Conservation (phyloP, 345 rosid genomes). For the Citrus australasica region DNA sequence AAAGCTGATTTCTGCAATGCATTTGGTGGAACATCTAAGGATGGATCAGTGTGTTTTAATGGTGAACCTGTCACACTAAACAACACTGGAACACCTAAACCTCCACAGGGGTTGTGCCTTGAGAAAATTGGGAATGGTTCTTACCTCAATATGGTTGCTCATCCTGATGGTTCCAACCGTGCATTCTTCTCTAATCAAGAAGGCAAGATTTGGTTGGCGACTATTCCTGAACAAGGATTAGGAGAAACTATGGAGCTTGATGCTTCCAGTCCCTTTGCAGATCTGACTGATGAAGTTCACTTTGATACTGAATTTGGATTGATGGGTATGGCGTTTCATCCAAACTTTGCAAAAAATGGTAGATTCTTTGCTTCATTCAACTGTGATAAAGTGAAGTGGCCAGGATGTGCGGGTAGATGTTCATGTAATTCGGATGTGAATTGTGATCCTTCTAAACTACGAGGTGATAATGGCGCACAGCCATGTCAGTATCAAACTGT, state of each 20-base stretch:
- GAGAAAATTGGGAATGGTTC: constrained; percentile 74
- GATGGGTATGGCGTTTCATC: constrained; percentile 93
- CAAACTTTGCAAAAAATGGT: constrained; percentile 63
- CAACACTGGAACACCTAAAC: constrained; percentile 32
- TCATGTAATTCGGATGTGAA: constrained; percentile 77
- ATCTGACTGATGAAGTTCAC: constrained; percentile 73
- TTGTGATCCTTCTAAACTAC: constrained; percentile 82
- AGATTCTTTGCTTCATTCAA: constrained; percentile 82
- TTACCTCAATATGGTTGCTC: constrained; percentile 81
- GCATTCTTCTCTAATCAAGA: constrained; percentile 72
- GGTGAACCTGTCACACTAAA: constrained; percentile 56
- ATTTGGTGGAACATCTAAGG: constrained; percentile 58
- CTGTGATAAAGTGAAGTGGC: constrained; percentile 69
- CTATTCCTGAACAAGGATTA: constrained; percentile 72
- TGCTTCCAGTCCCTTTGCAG: constrained; percentile 71
- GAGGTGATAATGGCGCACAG: constrained; percentile 50
- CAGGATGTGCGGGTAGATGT: constrained; percentile 75
- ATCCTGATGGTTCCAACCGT: constrained; percentile 85
- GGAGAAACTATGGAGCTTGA: constrained; percentile 50
- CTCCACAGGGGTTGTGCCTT: constrained; percentile 67
- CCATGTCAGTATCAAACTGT: constrained; percentile 81
- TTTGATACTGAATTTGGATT: constrained; percentile 57
- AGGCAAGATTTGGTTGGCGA: constrained; percentile 75
- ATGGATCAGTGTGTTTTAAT: constrained; percentile 52
- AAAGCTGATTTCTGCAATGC: constrained; percentile 65